These are phyloP conservation scores for Phytophthora uliginosa DNA, from an alignment of 352 stramenopile genomes.

Conservation along the genomic window DNA sequence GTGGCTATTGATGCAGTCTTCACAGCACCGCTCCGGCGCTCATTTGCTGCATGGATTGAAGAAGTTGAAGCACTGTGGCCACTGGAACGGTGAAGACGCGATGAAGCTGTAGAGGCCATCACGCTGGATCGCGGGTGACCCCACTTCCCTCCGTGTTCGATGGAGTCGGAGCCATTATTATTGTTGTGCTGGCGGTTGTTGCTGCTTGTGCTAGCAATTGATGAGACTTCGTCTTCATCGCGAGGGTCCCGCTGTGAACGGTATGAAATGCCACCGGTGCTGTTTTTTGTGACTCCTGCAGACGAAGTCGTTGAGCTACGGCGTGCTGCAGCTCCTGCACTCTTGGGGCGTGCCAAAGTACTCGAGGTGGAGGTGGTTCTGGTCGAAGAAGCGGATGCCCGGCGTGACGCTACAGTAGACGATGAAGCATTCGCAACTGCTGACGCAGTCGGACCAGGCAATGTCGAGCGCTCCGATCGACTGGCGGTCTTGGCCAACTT, in stretches of 20 bases:
- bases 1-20: constrained; percentile 35
- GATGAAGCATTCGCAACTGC: constrained; percentile 4
- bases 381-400: constrained; percentile 21
- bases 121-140: constrained; percentile 48
- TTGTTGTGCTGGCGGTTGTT: constrained; percentile 51
- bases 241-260: constrained; percentile 34
- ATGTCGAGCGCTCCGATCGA: constrained; percentile 41
- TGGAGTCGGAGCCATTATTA: constrained; percentile 41
- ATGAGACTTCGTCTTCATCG: constrained; percentile 44
- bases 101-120: constrained; percentile 39
- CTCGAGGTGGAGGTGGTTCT: constrained; percentile 21
- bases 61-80: constrained; percentile 47
- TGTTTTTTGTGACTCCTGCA: constrained; percentile 15
- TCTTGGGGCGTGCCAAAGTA: constrained; percentile 61
- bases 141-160: constrained; percentile 57
- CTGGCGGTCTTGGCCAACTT: constrained; percentile 42
- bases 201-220: constrained; percentile 31
- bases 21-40: constrained; percentile 19
- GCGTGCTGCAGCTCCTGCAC: constrained; percentile 36
- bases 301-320: constrained; percentile 21
- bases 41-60: constrained; percentile 28
- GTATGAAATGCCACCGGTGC: constrained; percentile 23
- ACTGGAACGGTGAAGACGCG: constrained; percentile 44
- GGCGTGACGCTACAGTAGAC: constrained; percentile 18
- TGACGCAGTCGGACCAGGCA: neutral